phyloP scores from a whole-genome alignment of 2,329 filamentous ascomycete species.

The Lecanicillium sp. region DNA sequence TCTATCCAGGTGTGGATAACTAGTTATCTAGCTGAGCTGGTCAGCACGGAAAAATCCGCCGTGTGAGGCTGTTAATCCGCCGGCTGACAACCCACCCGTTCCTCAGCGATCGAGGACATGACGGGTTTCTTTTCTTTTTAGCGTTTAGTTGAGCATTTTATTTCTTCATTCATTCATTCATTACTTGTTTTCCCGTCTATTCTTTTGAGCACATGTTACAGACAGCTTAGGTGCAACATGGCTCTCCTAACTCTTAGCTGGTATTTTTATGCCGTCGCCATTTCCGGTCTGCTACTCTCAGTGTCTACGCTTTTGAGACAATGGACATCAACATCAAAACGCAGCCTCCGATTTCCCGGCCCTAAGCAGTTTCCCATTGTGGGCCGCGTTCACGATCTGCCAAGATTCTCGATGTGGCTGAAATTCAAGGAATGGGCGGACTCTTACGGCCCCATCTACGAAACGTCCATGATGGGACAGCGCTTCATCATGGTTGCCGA shows the following conservation, averaged over 20 bases:
- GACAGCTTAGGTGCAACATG: no score
- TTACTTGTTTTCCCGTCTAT: no score
- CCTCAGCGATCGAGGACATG: neutral
- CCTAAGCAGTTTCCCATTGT: slow-evolving; percentile 42
- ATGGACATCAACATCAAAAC: slow-evolving; percentile 17
- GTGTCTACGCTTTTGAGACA: slow-evolving; percentile 30
- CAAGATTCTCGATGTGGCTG: slow-evolving; percentile 41
- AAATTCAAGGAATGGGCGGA: slow-evolving; percentile 45
- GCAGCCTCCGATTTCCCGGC: slow-evolving; percentile 32
- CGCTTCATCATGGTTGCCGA: slow-evolving; percentile 41
- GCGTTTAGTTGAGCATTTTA: no score
- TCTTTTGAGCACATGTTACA: no score
- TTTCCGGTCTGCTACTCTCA: slow-evolving; percentile 37
- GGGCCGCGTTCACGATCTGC: slow-evolving; percentile 43
- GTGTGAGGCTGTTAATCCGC: neutral
- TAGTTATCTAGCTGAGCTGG: neutral
- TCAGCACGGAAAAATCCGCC: neutral
- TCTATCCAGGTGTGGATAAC: neutral
- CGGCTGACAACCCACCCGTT: neutral
- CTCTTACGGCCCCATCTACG: slow-evolving; percentile 37
- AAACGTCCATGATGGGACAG: slow-evolving; percentile 34
- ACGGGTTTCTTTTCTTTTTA: neutral
- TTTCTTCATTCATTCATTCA: no score
- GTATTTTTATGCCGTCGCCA: slow-evolving; percentile 21
- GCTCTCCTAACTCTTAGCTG: neutral